Conservation (phyloP, 2,329 filamentous ascomycete species). For the Talaromyces sp. region DNA sequence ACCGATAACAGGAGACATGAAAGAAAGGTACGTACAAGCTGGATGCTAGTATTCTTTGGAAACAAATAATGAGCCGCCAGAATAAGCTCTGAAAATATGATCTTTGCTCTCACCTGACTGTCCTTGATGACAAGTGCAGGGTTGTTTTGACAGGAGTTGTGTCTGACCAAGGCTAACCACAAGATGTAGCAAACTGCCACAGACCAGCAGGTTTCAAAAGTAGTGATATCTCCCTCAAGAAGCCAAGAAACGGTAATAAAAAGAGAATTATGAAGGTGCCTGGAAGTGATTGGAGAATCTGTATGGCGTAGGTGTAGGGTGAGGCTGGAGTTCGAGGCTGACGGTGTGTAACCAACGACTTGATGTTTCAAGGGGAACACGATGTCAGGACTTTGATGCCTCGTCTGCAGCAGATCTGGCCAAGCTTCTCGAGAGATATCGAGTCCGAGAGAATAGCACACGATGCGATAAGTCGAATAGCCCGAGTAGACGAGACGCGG, state of each 20-base stretch:
- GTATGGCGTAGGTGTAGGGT: neutral
- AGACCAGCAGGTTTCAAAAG: constrained; percentile 22
- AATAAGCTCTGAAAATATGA: constrained; percentile 16
- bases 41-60: constrained; percentile 17
- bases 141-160: constrained; percentile 13
- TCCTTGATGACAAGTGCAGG: constrained; percentile 30
- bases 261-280: neutral
- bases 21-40: constrained; percentile 42
- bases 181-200: constrained; percentile 26
- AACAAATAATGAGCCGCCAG: constrained; percentile 16
- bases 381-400: too few species aligned
- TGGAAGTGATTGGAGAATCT: neutral
- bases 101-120: constrained; percentile 21
- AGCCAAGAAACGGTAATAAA: neutral
- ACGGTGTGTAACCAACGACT: neutral
- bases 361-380: neutral
- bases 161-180: constrained; percentile 22
- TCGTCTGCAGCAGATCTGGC: too few species aligned
- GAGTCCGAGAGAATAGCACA: neutral
- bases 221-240: neutral
- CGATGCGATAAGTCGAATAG: neutral
- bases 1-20: constrained; percentile 20
- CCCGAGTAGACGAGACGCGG: neutral
- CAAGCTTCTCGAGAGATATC: neutral
- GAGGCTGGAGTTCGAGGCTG: neutral